Evolutionary conservation across 441 rosid genomes (phyloP).

Genomic region (Hypseocharis bilobata): DNA sequence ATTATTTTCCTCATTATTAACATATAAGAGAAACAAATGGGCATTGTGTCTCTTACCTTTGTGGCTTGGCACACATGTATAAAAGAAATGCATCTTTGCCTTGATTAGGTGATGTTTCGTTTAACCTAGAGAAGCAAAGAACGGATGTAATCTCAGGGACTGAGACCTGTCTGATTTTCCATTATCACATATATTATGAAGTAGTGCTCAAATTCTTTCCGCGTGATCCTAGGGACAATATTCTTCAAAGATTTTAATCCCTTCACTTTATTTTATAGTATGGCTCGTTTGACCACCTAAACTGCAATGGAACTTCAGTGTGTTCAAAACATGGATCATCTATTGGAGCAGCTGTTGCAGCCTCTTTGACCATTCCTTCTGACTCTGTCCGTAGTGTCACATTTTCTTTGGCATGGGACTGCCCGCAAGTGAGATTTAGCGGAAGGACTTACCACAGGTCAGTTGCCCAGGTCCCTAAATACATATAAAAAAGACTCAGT

Average conservation of each 20-base stretch:
- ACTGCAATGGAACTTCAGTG: slow-evolving; percentile 21
- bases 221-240: background rate
- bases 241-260: background rate
- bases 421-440: slow-evolving; percentile 48
- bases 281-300: slow-evolving; percentile 45
- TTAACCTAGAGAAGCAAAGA: too few relatives aligned
- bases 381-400: slow-evolving; percentile 41
- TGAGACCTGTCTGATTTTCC: too few relatives aligned
- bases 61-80: too few relatives aligned
- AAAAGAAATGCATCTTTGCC: too few relatives aligned
- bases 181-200: too few relatives aligned
- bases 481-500: background rate
- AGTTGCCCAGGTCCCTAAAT: slow-evolving; percentile 3
- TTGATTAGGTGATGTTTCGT: too few relatives aligned
- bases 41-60: too few relatives aligned
- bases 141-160: too few relatives aligned
- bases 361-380: slow-evolving; percentile 50
- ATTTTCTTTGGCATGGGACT: slow-evolving; percentile 63
- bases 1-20: too few relatives aligned
- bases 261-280: slow-evolving; percentile 27
- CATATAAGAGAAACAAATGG: too few relatives aligned
- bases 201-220: too few relatives aligned
- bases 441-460: slow-evolving; percentile 50
- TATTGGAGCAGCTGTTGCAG: slow-evolving; percentile 63
- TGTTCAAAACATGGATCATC: slow-evolving; percentile 50